Percentiles rank a stretch among this genome's conserved stretches.
These are phyloP conservation scores for Eudorina sp. DNA, from an alignment of 139 green algal genomes.

Conservation along the genomic window DNA sequence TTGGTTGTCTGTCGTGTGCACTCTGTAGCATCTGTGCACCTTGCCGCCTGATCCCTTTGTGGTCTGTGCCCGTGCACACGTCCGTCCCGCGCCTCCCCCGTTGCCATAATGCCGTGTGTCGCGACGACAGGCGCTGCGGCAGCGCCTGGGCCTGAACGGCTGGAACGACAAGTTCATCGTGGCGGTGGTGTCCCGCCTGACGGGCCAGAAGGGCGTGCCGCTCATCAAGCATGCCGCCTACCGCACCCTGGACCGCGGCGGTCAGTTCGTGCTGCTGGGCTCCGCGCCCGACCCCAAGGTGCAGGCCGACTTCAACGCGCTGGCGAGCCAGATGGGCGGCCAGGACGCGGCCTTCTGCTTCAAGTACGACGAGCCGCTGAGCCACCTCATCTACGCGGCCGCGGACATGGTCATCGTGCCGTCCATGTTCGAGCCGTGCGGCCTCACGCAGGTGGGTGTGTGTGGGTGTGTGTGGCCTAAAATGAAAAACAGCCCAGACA, in stretches of 20 bases:
- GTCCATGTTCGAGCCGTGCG: slow-evolving; percentile 96
- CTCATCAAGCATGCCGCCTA: slow-evolving; percentile 95
- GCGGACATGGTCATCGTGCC: slow-evolving; percentile 96
- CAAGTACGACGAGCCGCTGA: slow-evolving; percentile 91
- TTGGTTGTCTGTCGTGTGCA: too few relatives aligned
- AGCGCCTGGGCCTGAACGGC: slow-evolving; percentile 75
- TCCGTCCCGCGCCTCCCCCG: too few relatives aligned
- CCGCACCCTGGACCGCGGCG: slow-evolving; percentile 84
- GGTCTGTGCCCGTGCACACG: too few relatives aligned
- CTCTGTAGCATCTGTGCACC: too few relatives aligned
- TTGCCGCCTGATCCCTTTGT: too few relatives aligned
- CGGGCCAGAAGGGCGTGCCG: slow-evolving; percentile 95
- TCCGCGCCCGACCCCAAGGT: slow-evolving; percentile 91
- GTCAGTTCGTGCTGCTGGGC: slow-evolving; percentile 99
- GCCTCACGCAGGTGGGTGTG: slow-evolving; percentile 80
- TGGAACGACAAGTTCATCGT: slow-evolving; percentile 76
- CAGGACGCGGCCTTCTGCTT: slow-evolving; percentile 75
- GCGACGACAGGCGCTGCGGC: slow-evolving; percentile 71
- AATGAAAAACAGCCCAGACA: too few relatives aligned
- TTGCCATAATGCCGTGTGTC: too few relatives aligned
- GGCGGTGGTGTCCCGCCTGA: slow-evolving; percentile 85
- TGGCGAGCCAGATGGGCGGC: slow-evolving; percentile 63
- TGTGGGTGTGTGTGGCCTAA: neutral
- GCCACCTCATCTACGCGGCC: slow-evolving; percentile 93
- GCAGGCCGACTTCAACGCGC: slow-evolving; percentile 81